Evolutionary conservation across 306 rosid species (phyloP).

Genomic region (Dryas drummondii): DNA sequence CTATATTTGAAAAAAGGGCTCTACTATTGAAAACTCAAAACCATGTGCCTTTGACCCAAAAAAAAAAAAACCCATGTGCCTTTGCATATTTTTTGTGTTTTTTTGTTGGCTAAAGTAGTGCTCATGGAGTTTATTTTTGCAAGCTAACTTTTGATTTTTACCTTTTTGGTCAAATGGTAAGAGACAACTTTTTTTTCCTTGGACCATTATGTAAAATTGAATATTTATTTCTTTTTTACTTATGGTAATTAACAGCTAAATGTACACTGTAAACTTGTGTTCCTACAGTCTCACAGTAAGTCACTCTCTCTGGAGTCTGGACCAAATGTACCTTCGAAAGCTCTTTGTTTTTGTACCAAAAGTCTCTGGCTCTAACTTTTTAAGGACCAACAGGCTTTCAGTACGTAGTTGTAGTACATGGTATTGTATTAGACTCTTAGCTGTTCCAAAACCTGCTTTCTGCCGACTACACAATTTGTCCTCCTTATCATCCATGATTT

Average conservation of each 20-base stretch:
- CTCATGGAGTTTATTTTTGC: not conserved
- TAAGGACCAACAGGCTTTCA: too few relatives aligned
- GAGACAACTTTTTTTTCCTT: not conserved
- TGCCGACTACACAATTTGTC: too few relatives aligned
- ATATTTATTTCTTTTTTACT: not conserved
- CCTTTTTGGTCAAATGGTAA: constrained; percentile 27
- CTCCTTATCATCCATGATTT: too few relatives aligned
- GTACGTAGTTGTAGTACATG: too few relatives aligned
- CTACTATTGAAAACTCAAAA: not conserved
- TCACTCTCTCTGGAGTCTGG: too few relatives aligned
- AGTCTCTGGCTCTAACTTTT: too few relatives aligned
- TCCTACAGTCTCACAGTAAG: too few relatives aligned
- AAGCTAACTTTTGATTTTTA: not conserved
- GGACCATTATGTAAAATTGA: not conserved
- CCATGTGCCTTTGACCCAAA: not conserved
- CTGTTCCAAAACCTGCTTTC: too few relatives aligned
- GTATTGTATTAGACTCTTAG: too few relatives aligned
- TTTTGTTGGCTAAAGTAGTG: not conserved
- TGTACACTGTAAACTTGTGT: not conserved
- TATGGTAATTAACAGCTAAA: not conserved
- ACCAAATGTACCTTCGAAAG: too few relatives aligned
- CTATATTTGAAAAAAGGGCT: not conserved
- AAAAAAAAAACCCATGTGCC: not conserved
- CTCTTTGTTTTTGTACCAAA: too few relatives aligned
- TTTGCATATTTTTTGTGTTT: not conserved